Base-by-base conservation (phyloP, 2,329 filamentous ascomycete species). In the Corniculantispora saksenae region DNA sequence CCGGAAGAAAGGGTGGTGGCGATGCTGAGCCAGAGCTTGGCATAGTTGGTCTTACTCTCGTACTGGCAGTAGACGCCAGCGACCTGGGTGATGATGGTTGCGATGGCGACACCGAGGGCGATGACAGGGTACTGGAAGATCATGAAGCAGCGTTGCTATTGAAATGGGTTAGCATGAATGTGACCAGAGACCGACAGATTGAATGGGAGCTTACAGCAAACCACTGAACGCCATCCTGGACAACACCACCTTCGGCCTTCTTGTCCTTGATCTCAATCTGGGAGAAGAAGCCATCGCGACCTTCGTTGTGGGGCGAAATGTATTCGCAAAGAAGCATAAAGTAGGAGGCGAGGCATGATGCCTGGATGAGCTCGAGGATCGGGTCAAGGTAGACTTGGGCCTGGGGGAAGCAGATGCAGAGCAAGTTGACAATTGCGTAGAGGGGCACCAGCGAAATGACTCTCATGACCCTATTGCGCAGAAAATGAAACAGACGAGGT, bases 251-350 rank as follows among this genome's bases (percentile, higher is more conserved):
- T 3, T 66, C 67, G 13, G 61, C 64, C 56, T 73, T 75, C 58
- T 72, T 72, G 57, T 69, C 70, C 12, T 67, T 73, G 10, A 75
- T 71, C 32, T 72, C 71, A 3, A 81, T 67, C 7, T 73, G 73
- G 5, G 74, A 69, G 63, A 81, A 77, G 69, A 79, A 80, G 25
- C 74, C 67, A 10, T 75, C 74, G 9, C 76, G 72, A 23, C 72
- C 72, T 13, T 70, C 65, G 19, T 75, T 69, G 54, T 75, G 74
- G 3, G 78, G 75, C 7, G 73, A 77, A 5, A 82, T 70, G 57
- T 76, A 81, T 53, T 79, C 78, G 68, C 77, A 80, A 47, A 82
- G 72, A 32, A 82, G 74, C 12, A 82, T 72, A 66, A 81, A 80
- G 68, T 82, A 82, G 13, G 74, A 73, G n/a, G 74, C 76, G 1